Evolutionary conservation across 2,329 filamentous ascomycete species (phyloP), one percentile per base, ranked within the genome.

Genomic region (Calonectria hongkongensis): DNA sequence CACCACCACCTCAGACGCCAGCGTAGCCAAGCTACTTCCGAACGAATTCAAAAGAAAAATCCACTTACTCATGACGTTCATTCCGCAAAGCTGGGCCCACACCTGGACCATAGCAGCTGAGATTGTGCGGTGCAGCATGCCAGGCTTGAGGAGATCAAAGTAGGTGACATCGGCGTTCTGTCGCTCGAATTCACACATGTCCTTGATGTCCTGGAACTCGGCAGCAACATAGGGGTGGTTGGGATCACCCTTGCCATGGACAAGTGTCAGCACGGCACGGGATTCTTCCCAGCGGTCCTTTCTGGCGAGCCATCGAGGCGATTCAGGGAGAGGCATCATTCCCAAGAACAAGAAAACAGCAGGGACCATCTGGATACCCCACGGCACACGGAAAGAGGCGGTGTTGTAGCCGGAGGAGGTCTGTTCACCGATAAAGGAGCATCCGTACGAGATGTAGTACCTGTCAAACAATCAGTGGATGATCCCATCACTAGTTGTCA

Each of bases 121-220:
- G 2, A 89, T 48, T 1, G 89, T 90, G 4, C 89, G 85, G 78
- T 87, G 86, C 81, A 89, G 85, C 81, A 90, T 86, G 91, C 93
- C 45, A 91, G 94, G 93, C 76, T 88, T 90, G 84, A 97, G 89
- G 0, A 97, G 88, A 80, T 96, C 94, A 2, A 92, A 76, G 81
- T 94, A 95, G 10, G 90, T 91, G 25, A 94, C 92, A 75, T 95
- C 89, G 16, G 91, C 86, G 80, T 94, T 93, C 30, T 88, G 86
- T n/a, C 91, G 89, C 83, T 97, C 94, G 74, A 96, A 94, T 63
- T 94, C 92, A 77, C 93, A 90, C 82, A 92, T 92, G 47, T 93
- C 90, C 75, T 91, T 89, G 81, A 97, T 96, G 75, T 96, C 94
- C 25, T 91, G 85, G 81, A 94, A 85, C 81, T 97, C 94, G 86